Evolutionary conservation across 108 stramenopile species (phyloP).

Genomic region (Skeletonema costatum): DNA sequence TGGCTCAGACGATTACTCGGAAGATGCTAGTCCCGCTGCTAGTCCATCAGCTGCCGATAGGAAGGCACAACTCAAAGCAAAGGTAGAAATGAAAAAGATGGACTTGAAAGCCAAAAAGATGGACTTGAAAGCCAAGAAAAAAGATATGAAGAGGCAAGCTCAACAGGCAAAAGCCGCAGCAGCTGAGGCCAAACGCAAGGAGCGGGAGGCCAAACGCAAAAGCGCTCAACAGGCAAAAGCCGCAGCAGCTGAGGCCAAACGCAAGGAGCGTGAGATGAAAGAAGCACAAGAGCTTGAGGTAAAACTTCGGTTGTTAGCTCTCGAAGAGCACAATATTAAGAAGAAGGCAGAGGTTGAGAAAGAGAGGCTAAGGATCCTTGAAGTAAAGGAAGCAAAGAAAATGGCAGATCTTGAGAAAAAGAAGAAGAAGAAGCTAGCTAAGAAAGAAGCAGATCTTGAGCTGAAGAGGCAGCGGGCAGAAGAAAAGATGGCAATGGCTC

Average conservation of each 20-base stretch:
- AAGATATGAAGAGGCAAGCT: not conserved
- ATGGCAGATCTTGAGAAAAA: not conserved
- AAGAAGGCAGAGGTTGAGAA: not conserved
- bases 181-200: no score
- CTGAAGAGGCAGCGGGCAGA: no score
- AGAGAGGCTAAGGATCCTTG: not conserved
- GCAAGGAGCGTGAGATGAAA: not conserved
- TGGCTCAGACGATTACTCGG: not conserved
- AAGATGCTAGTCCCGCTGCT: not conserved
- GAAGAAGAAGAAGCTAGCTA: not conserved
- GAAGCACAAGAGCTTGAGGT: not conserved
- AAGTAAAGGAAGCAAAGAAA: not conserved
- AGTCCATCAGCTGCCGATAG: not conserved
- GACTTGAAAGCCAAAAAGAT: not conserved
- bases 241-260: not conserved
- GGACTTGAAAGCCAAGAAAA: no score
- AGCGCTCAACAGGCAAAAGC: not conserved
- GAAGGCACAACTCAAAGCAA: not conserved
- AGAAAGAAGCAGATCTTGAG: no score
- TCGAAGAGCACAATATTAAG: not conserved
- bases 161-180: no score
- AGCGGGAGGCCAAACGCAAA: no score
- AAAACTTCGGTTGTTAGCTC: not conserved
- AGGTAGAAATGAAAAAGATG: not conserved
- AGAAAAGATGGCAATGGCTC: no score